Conservation (phyloP, 768 basidiomycete genomes). For the Ephemerocybe angulata region DNA sequence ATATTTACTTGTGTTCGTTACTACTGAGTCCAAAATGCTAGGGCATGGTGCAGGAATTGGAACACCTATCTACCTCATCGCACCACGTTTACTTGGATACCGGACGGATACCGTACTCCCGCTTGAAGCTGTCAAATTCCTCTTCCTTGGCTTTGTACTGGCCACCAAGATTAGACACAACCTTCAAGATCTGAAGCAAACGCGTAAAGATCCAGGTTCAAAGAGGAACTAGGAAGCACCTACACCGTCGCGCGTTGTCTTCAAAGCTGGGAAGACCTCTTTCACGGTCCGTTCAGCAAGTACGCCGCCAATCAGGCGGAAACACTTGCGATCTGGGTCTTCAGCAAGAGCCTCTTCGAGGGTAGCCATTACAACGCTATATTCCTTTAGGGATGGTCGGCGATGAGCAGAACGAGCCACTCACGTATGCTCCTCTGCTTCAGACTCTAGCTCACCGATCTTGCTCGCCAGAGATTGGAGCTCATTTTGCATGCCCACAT, state of each 20-base stretch:
- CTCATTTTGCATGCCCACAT: slow-evolving; percentile 80
- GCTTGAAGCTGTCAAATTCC: slow-evolving; percentile 77
- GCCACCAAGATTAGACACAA: slow-evolving; percentile 70
- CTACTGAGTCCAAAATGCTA: too few species aligned
- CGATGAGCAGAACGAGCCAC: slow-evolving; percentile 23
- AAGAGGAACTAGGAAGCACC: slow-evolving; percentile 24
- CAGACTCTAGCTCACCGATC: slow-evolving; percentile 93
- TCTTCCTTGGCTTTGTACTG: slow-evolving; percentile 89
- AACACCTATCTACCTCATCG: too few species aligned
- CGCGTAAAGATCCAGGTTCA: slow-evolving; percentile 11
- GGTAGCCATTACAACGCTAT: slow-evolving; percentile 84
- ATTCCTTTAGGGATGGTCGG: slow-evolving; percentile 2
- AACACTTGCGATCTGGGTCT: slow-evolving; percentile 92
- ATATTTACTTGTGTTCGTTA: too few species aligned
- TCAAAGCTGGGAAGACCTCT: slow-evolving; percentile 87
- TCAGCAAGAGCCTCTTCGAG: slow-evolving; percentile 76
- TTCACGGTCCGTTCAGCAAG: slow-evolving; percentile 94
- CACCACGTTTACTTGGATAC: too few species aligned
- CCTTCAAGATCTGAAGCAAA: slow-evolving; percentile 68
- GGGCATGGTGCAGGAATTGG: too few species aligned
- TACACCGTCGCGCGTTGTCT: slow-evolving; percentile 88
- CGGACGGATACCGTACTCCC: slow-evolving; percentile 71
- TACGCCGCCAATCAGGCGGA: slow-evolving; percentile 92
- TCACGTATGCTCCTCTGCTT: slow-evolving; percentile 92
- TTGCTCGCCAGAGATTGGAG: slow-evolving; percentile 89